Conservation (phyloP, 179 eudicot species). For the Pouteria campechiana region DNA sequence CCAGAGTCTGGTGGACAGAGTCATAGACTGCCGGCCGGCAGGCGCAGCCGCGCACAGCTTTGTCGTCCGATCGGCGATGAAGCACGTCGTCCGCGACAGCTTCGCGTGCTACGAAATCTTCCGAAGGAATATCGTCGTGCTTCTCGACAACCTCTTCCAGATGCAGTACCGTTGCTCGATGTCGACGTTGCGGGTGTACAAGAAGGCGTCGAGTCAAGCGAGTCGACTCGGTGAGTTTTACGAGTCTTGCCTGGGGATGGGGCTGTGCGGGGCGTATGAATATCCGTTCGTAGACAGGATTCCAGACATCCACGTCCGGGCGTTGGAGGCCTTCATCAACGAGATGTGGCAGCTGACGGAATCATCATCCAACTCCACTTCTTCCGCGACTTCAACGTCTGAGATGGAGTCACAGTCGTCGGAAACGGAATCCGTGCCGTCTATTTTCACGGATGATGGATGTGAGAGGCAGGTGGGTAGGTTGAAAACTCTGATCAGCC, state of each 20-base stretch:
- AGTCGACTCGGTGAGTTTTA: conserved; percentile 17
- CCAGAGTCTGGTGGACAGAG: conserved; percentile 22
- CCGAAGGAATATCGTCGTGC: conserved; percentile 7
- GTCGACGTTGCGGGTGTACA: conserved; percentile 27
- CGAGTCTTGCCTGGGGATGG: conserved; percentile 21
- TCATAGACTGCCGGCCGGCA: conserved; percentile 23
- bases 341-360: conserved; percentile 27
- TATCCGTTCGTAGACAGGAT: conserved; percentile 22
- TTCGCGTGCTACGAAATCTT: conserved; percentile 16
- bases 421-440: too few relatives aligned
- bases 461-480: neutral
- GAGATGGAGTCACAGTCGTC: too few relatives aligned
- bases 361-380: conserved; percentile 6
- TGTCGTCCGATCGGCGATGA: conserved; percentile 25
- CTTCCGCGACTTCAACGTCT: neutral
- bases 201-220: conserved; percentile 25
- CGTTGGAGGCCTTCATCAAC: conserved; percentile 22
- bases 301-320: conserved; percentile 25
- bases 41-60: conserved; percentile 17
- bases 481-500: neutral
- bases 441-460: conserved; percentile 8
- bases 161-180: conserved; percentile 17
- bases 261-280: conserved; percentile 25
- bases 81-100: conserved; percentile 22
- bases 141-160: conserved; percentile 21